Base-by-base conservation (phyloP, 1,284 basidiomycete genomes). In the Trametes sp. region DNA sequence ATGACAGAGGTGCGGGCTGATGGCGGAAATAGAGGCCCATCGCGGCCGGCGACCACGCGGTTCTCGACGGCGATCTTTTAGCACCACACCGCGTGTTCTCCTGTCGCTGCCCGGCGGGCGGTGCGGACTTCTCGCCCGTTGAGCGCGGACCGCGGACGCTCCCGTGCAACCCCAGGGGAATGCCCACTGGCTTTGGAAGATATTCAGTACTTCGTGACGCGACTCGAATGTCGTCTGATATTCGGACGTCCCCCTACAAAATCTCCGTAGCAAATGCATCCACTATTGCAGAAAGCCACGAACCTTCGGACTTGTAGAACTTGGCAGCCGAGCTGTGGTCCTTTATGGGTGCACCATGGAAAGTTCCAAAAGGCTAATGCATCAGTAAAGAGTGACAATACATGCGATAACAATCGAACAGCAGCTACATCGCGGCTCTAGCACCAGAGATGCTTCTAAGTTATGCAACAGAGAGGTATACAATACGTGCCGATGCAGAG, bases 391-490 rank as follows among this genome's bases (percentile, higher is more conserved):
- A 48, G 44, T 36, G 33, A 28, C 44, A 36, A 48, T 36, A 36
- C 33, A 56, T 1, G 29, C 42, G 44, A 54, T 28, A 29, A 11
- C 31, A 19, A 24, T n/a, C 23, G 19, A 19, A 33, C 28, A 28
- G 59, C 35, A 55, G 63, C 61, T 64, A 67, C 66, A 63, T 59
- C 65, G 38, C 49, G 46, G 45, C 56, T 64, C 66, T 67, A 67
- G 55, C 57, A 63, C 42, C 51, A 28, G 35, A 16, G 16, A 29
- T 24, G 61, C 52, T 54, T 67, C 66, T 67, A 67, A 60, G 51
- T 67, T 52, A 61, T 62, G 65, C 62, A 56, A 57, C 56, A 62
- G 54, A 64, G 65, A 67, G 63, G 63, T 67, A 64, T 67, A 67
- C 66, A 57, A 51, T 64, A 63, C 55, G 62, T 66, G 65, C 55